Evolutionary conservation across 73 alveolate genomes (phyloP).

Genomic region (Durusdinium trenchii): DNA sequence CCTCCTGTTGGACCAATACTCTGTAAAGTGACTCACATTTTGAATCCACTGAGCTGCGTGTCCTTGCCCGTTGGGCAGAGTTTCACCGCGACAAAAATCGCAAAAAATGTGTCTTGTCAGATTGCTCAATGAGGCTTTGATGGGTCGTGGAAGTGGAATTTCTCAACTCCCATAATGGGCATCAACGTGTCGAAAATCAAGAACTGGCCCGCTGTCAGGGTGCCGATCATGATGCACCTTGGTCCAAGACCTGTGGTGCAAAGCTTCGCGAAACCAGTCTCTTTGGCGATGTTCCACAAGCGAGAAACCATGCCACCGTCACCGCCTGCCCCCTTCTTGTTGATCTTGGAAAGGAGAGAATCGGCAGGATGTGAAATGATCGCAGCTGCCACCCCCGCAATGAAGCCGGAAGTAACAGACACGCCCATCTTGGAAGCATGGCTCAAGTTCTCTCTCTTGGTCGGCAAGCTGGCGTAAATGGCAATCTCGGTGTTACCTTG

Average conservation of each 20-base stretch:
- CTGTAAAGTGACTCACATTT: too few species aligned
- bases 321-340: conserved; percentile 93
- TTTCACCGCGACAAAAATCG: background rate
- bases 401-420: conserved; percentile 52
- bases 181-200: conserved; percentile 79
- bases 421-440: conserved; percentile 38
- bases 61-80: conserved; percentile 71
- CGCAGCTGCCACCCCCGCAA: conserved; percentile 69
- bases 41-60: too few species aligned
- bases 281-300: conserved; percentile 38
- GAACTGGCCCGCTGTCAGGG: conserved; percentile 91
- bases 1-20: too few species aligned
- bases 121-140: conserved; percentile 60
- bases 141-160: conserved; percentile 95
- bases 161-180: conserved; percentile 94
- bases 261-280: conserved; percentile 83
- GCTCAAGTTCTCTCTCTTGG: conserved; percentile 60
- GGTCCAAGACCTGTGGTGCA: conserved; percentile 96
- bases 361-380: conserved; percentile 62
- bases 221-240: conserved; percentile 94
- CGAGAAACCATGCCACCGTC: conserved; percentile 58
- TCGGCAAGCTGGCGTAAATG: conserved; percentile 27
- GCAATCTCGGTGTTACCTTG: conserved; percentile 45
- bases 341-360: conserved; percentile 53
- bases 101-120: background rate